A percentile compares a stretch with the other conserved stretches of the same genome.
Conservation (phyloP, 768 basidiomycete genomes). For the Amanita brunnescens region DNA sequence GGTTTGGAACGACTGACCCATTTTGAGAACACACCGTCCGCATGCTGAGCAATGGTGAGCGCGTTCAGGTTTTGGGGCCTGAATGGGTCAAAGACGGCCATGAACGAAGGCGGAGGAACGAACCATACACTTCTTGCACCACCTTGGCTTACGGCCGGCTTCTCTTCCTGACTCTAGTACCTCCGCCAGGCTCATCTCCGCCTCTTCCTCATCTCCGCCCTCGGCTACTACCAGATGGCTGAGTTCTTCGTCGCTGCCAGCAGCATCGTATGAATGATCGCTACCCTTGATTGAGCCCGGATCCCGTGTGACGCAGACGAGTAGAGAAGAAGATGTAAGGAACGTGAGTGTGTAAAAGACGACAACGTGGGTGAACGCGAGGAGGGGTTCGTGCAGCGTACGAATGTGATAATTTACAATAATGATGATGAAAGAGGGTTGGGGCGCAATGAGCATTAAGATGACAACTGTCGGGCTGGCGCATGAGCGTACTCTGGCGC, state of each 20-base stretch:
- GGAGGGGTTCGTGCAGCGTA: constrained; percentile 35
- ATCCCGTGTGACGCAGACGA: constrained; percentile 63
- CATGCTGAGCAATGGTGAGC: constrained; percentile 73
- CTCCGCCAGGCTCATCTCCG: constrained; percentile 47
- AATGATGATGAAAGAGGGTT: constrained; percentile 63
- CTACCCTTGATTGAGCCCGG: constrained; percentile 51
- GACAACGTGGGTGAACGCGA: constrained; percentile 47
- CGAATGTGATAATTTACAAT: constrained; percentile 60
- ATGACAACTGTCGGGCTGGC: constrained; percentile 27
- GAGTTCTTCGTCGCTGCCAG: constrained; percentile 7
- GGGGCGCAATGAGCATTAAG: constrained; percentile 56
- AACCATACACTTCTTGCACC: constrained; percentile 75
- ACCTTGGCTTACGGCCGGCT: constrained; percentile 45
- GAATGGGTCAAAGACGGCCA: background rate
- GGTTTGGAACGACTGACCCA: constrained; percentile 46
- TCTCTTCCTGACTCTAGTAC: constrained; percentile 51
- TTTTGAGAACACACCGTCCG: constrained; percentile 73
- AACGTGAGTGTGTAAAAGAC: constrained; percentile 59
- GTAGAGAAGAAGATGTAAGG: constrained; percentile 62
- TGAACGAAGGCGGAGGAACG: background rate
- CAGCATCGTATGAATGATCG: background rate
- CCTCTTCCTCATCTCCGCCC: constrained; percentile 22
- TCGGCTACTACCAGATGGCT: constrained; percentile 13
- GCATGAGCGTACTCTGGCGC: background rate
- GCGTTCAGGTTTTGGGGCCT: constrained; percentile 70